Evolutionary conservation across 805 yeast species (phyloP).

Genomic region (Wickerhamiella kazuoi): DNA sequence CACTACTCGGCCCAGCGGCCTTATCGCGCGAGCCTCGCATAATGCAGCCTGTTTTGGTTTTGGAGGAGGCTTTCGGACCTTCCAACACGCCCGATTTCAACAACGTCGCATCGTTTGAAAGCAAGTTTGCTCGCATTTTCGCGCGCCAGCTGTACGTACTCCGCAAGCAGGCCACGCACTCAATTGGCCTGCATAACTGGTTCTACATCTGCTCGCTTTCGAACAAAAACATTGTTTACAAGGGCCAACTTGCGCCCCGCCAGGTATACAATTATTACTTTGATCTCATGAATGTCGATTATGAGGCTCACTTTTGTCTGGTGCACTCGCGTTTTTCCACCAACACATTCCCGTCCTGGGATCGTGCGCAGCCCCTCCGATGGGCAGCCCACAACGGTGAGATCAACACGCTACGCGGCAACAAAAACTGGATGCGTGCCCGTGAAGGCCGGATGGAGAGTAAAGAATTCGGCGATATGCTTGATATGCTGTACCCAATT

Average conservation of each 20-base stretch:
- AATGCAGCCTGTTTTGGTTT: conserved; percentile 82
- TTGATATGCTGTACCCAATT: conserved; percentile 81
- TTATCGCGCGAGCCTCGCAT: conserved; percentile 80
- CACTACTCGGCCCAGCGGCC: conserved; percentile 88
- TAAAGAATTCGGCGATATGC: conserved; percentile 70
- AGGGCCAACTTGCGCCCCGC: conserved; percentile 92
- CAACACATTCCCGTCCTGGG: conserved; percentile 99
- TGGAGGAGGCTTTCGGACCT: conserved; percentile 32
- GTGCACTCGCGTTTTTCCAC: conserved; percentile 97
- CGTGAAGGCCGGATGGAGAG: conserved; percentile 95
- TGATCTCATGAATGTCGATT: conserved; percentile 79
- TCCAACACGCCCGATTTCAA: conserved; percentile 18
- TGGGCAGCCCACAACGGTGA: conserved; percentile 99
- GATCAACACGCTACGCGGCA: conserved; percentile 90
- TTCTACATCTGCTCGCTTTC: conserved; percentile 89
- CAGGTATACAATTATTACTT: conserved; percentile 92
- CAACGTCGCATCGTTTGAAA: conserved; percentile 24
- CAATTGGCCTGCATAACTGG: conserved; percentile 93
- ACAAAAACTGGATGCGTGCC: conserved; percentile 98
- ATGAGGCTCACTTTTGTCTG: conserved; percentile 85
- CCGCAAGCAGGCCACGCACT: conserved; percentile 76
- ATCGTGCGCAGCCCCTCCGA: conserved; percentile 93
- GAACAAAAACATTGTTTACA: conserved; percentile 79
- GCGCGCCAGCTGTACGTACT: conserved; percentile 71
- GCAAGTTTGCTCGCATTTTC: conserved; percentile 44